A percentile compares a stretch with the other conserved stretches of the same genome.
Conservation (phyloP, 371 early-diverging fungal genomes). For the Blakeslea trispora region DNA sequence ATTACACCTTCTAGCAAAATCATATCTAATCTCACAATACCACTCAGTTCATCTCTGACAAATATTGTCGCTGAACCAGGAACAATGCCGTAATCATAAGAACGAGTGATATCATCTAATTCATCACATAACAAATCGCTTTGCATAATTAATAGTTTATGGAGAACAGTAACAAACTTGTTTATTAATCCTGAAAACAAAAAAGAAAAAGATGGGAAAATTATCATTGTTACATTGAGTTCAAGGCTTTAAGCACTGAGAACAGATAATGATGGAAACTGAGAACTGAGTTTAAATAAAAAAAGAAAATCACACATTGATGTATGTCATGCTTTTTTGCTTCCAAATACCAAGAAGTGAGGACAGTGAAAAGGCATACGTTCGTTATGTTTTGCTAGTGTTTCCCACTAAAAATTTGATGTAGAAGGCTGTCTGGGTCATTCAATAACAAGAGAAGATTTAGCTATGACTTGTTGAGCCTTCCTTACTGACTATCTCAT, state of each 20-base stretch:
- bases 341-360: no score
- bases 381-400: no score
- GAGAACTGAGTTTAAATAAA: no score
- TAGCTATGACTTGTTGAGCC: no score
- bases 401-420: no score
- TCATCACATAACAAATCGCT: slow-evolving; percentile 23
- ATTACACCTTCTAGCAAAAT: slow-evolving; percentile 34
- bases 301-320: no score
- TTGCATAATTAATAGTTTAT: slow-evolving; percentile 18
- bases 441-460: no score
- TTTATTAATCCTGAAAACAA: background rate
- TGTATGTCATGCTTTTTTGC: no score
- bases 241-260: background rate
- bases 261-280: no score
- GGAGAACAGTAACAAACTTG: background rate
- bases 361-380: no score
- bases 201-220: background rate
- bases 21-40: slow-evolving; percentile 28
- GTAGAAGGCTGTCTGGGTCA: no score
- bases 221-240: slow-evolving; percentile 2
- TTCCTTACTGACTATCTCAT: no score
- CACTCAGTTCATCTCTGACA: slow-evolving; percentile 26
- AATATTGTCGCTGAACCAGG: slow-evolving; percentile 36
- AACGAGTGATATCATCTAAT: slow-evolving; percentile 30
- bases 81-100: slow-evolving; percentile 37